Evolutionary conservation across 2,329 filamentous ascomycete species (phyloP).

Genomic region (Myriosclerotinia duriaeana): DNA sequence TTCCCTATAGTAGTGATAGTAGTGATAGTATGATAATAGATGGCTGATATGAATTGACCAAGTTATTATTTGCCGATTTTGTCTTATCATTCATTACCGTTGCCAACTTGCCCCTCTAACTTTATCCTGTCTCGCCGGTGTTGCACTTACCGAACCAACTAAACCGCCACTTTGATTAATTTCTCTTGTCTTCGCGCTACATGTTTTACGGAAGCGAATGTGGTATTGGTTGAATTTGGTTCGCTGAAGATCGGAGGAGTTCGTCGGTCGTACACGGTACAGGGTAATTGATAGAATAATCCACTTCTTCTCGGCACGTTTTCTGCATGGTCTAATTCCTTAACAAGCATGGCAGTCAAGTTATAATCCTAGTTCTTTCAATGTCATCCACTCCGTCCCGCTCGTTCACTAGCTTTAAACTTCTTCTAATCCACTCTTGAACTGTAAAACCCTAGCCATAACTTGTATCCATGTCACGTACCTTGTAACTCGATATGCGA

Average conservation of each 20-base stretch:
- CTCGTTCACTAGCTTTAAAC: not conserved
- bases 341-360: not conserved
- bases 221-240: constrained; percentile 15
- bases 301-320: constrained; percentile 11
- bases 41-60: not conserved
- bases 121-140: not conserved
- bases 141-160: not conserved
- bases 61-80: not conserved
- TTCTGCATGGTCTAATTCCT: constrained; percentile 12
- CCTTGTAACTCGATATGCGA: constrained; percentile 18
- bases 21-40: not conserved
- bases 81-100: not conserved
- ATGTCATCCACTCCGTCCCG: constrained; percentile 14
- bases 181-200: not conserved
- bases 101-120: not conserved
- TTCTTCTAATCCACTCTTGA: constrained; percentile 15
- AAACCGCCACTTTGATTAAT: not conserved
- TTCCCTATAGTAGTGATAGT: not conserved
- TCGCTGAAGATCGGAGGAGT: constrained; percentile 17
- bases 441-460: constrained; percentile 8
- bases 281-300: constrained; percentile 2
- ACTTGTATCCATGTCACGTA: constrained; percentile 12
- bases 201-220: constrained; percentile 16
- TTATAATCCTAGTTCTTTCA: constrained; percentile 8
- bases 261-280: not conserved